Evolutionary conservation across 805 yeast genomes (phyloP).

Genomic region (Wickerhamomyces tratensis): DNA sequence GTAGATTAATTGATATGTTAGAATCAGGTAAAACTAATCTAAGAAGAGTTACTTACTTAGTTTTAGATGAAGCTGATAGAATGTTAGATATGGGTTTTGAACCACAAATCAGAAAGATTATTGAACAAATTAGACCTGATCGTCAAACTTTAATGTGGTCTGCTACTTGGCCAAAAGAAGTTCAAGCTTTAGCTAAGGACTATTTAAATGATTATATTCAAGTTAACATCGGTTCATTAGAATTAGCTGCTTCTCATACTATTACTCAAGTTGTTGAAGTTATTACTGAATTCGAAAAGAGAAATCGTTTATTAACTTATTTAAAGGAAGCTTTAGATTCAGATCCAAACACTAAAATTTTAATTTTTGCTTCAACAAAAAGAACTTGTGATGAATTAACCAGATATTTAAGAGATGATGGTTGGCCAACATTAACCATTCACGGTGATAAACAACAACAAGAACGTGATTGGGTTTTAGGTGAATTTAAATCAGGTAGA

Average conservation of each 20-base stretch:
- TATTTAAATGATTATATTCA: constrained; percentile 90
- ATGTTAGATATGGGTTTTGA: constrained; percentile 99
- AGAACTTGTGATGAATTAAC: constrained; percentile 97
- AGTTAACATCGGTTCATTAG: constrained; percentile 93
- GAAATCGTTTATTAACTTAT: constrained; percentile 80
- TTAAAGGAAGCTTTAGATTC: constrained; percentile 64
- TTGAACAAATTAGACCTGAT: constrained; percentile 97
- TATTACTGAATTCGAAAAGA: constrained; percentile 84
- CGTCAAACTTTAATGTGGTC: constrained; percentile 99
- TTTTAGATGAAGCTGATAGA: constrained; percentile 98
- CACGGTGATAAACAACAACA: constrained; percentile 98
- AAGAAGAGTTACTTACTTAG: constrained; percentile 93
- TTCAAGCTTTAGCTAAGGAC: constrained; percentile 85
- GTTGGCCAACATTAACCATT: constrained; percentile 98
- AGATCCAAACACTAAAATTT: constrained; percentile 62
- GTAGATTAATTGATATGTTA: constrained; percentile 96
- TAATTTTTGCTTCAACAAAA: constrained; percentile 93
- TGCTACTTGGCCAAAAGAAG: constrained; percentile 99
- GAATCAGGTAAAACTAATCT: constrained; percentile 92
- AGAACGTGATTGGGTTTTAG: constrained; percentile 98
- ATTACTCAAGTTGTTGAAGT: constrained; percentile 92
- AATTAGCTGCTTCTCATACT: constrained; percentile 92
- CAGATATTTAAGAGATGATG: constrained; percentile 83
- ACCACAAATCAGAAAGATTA: constrained; percentile 98
- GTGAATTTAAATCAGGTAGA: constrained; percentile 85